Evolutionary conservation across 2,329 filamentous ascomycete species (phyloP), one percentile per base, ranked within the genome.

Genomic region (Trichoderma semiorbis): DNA sequence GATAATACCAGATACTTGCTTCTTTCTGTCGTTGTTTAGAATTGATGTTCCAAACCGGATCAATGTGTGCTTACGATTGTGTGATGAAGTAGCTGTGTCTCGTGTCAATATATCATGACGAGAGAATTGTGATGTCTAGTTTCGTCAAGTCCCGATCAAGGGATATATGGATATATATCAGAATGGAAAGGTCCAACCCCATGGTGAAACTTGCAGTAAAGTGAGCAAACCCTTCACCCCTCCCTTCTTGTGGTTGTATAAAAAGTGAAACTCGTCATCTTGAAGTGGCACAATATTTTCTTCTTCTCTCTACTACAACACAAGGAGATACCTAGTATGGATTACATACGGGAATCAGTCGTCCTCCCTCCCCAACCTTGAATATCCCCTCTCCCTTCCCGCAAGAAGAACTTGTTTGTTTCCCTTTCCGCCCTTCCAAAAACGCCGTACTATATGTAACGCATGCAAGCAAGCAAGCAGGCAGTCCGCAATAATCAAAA

Each of bases 381-480:
- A 24, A 53, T 34, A 32, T 32, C 71, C 66, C 63, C 60, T 55
- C 58, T 58, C 70, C 65, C 57, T 61, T 70, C 66, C 70, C 64
- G 55, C 64, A 57, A 65, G 61, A 72, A 71, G 69, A 79, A 79
- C 47, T 67, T 69, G 69, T 78, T 78, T 75, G 76, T 78, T 76
- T 76, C 75, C 76, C 76, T 77, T 78, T 73, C 76, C 72, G 60
- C 76, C 79, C 55, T 58, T 57, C 78, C 75, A 80, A 73, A 79
- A 79, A 83, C 81, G 81, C 81, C 81, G 78, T 80, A 83, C 80
- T 77, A 72, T 66, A 72, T 72, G 71, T 72, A 72, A 62, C 68
- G 53, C 69, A 82, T 83, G 81, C 80, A 82, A 83, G 65, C 65
- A 68, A 69, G 66, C 66, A 69, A 69, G 66, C 66, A 69, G 28